Evolutionary conservation across 345 rosid species (phyloP), one percentile per base, ranked within the genome.

Genomic region (Turnera subulata): DNA sequence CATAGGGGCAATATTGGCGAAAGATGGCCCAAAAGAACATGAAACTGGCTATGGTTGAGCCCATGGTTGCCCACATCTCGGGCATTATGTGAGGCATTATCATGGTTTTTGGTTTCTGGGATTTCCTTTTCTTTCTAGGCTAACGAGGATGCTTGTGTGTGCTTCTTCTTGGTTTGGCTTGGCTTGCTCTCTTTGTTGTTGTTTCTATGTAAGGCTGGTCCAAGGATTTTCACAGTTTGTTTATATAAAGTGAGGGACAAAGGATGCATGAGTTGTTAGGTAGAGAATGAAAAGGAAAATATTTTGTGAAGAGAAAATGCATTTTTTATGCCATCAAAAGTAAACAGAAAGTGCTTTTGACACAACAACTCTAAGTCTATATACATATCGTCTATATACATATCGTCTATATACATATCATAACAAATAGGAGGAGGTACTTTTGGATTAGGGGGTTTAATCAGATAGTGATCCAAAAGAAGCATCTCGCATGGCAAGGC

Each of bases 21-120:
- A 80, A 1, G 11, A 84, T 66, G 2, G 85, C 85, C 82, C 81
- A 82, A 2, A 72, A 2, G 79, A 82, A 84, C 83, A 79, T 77
- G 64, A 79, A 44, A 61, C 83, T 80, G 19, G 83, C 86, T 1
- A 79, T 56, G 44, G 83, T 72, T 53, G 83, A 80, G 8, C 91
- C 87, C 83, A 75, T 72, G 61, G 80, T 68, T 37, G 85, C 50
- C 80, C 76, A 80, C 74, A 76, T 70, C 63, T 78, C 89, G 1
- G 55, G 47, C 80, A 73, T 56, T 53, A 65, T 76, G 39, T 63
- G 61, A 10, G 78, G 66, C 60, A 65, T 24, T 65, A 69, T 59
- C 72, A 29, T 55, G 22, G 22, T 32, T 40, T 43, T 52, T 50
- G n/a, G 25, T 47, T 38, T 29, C 10, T 46, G 33, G 16, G 37